Percentiles rank a stretch among this genome's conserved stretches.
Evolutionary conservation across 148 eudicot species (phyloP).

Genomic region (Arbutus unedo): DNA sequence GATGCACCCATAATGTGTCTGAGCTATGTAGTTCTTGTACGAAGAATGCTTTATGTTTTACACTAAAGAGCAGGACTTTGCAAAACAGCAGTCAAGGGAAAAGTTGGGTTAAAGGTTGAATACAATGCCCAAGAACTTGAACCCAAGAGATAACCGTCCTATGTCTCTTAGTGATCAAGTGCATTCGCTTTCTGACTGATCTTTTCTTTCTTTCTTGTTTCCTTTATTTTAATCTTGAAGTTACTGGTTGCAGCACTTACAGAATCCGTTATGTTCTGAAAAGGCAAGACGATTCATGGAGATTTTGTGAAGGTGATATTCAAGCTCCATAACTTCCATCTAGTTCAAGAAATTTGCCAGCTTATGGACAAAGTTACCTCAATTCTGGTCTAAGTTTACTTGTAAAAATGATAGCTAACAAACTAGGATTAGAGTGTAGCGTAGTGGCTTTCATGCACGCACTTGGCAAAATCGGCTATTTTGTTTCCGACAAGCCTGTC

Average conservation of each 20-base stretch:
- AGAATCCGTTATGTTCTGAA: constrained; percentile 62
- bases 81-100: neutral
- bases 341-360: constrained; percentile 6
- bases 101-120: neutral
- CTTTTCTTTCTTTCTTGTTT: neutral
- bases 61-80: neutral
- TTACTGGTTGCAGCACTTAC: constrained; percentile 62
- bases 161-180: neutral
- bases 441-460: neutral
- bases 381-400: constrained; percentile 9
- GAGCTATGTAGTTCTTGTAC: neutral
- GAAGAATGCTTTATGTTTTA: constrained; percentile 1
- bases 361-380: neutral
- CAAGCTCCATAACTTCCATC: constrained; percentile 35
- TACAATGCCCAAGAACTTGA: neutral
- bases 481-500: constrained; percentile 10
- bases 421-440: constrained; percentile 15
- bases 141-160: neutral
- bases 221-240: neutral
- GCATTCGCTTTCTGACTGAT: neutral
- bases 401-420: constrained; percentile 20
- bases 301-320: constrained; percentile 71
- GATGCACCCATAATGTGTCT: neutral
- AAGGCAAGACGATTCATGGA: constrained; percentile 84
- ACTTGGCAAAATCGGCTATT: neutral